Evolutionary conservation across 495 filamentous ascomycete genomes (phyloP), one percentile per base, ranked within the genome.

Genomic region (Recurvomyces mirabilis): DNA sequence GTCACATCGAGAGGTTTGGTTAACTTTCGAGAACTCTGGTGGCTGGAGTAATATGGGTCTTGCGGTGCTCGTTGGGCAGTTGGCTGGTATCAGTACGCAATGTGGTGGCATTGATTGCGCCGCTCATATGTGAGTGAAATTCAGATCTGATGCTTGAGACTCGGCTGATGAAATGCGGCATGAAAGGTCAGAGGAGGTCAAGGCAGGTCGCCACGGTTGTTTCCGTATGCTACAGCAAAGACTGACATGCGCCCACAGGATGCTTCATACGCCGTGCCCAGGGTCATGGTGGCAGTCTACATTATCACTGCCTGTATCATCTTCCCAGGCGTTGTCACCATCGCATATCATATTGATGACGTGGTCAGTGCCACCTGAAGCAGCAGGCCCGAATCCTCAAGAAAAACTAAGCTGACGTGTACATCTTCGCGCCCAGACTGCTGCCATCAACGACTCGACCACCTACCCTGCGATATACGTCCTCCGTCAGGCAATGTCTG

Each of bases 291-390:
- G 13, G 24, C 15, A 15, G 29, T 41, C 18, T 42, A 25, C 30
- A 23, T 37, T 15, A 38, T 46, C 33, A 46, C 37, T 21, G 22
- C 32, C 9, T 15, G 1, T 2, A 23, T 46, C 31, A 24, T 43
- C 5, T 43, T 43, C 20, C 53, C 63, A 29, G 64, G 71, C 55
- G 46, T 70, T 2, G 53, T 74, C 33, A 65, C 69, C 4, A 54
- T 68, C 25, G 51, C 67, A 5, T 77, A 71, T 52, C 62, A 61
- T 35, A 61, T 37, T 13, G 34, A 51, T 46, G 2, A 37, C 38
- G 5, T 23, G 45, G 18, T 37, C 2, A 24, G 42, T 10, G 59
- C 56, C 42, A 47, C 47, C n/a, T n/a, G n/a, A n/a, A n/a, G 12
- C 24, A 39, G 7, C 12, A 56, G 5, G 55, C 47, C 20, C 54